Base-by-base conservation (phyloP, 352 stramenopile species). In the Globisporangium okanoganense region DNA sequence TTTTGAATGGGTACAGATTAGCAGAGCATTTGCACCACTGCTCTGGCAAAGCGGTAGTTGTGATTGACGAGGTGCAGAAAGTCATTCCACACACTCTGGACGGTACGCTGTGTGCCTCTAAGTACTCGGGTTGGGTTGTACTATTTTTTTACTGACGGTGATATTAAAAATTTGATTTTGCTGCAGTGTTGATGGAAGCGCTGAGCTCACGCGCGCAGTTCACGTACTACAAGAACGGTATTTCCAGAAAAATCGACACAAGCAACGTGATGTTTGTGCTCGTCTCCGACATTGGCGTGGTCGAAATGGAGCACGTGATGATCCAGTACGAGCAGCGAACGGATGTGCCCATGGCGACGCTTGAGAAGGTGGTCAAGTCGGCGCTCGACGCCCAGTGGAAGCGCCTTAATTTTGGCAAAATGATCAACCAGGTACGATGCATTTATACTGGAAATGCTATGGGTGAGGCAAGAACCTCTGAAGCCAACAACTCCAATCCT, bases 51-150 rank as follows among this genome's bases (percentile, higher is more conserved):
- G 88, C 87, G 3, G 79, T 97, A 7, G 79, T 97, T 25, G 71
- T 97, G 50, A 96, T 97, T 49, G 90, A 97, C 58, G 90, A 97
- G 76, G 82, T 97, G 29, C 88, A 97, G 58, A 97, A 97, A 64
- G 85, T 95, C 47, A 85, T 96, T 52, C 88, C 88, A 14, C 85
- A 94, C 51, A 96, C 89, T 1, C 72, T 97, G 16, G 88, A 97
- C 45, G 86, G 82, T 91, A 70, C 27, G 64, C 35, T 25, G 29
- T 36, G 31, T 55, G 27, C 6, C 25, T 25, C 3, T 20, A 36
- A 33, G n/a, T n/a, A 33, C 6, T 3, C 29, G 29, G 33, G 0
- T 38, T 27, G 24, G 8, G 43, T 10, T 8, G 25, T 16, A 14
- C n/a, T 52, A 33, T 20, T 52, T 5, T 18, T 54, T n/a, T 25